phyloP scores from a whole-genome alignment of 345 rosid genomes.

The Adansonia digitata region DNA sequence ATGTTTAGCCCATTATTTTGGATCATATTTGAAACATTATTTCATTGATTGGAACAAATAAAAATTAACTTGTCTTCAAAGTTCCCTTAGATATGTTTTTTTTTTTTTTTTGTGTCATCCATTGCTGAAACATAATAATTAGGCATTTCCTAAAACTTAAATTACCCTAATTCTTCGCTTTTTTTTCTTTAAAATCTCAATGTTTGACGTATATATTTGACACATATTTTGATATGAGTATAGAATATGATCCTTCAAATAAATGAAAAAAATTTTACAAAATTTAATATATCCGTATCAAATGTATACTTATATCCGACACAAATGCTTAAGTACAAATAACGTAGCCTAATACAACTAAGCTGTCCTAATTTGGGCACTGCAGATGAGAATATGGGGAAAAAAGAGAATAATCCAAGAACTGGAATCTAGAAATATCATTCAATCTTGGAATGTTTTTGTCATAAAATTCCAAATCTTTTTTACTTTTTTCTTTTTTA shows the following conservation, averaged over 20 bases:
- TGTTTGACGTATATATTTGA: not conserved
- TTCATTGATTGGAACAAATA: not conserved
- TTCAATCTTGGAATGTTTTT: conserved; percentile 5
- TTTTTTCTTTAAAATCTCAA: not conserved
- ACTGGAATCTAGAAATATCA: not conserved
- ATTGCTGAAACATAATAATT: conserved; percentile 11
- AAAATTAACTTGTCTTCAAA: conserved; percentile 8
- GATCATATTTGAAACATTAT: not conserved
- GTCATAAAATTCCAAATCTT: not conserved
- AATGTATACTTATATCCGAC: no score
- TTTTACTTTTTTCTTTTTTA: not conserved
- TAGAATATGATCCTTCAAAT: no score
- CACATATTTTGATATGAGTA: not conserved
- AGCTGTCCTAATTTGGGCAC: not conserved
- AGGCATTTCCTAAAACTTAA: not conserved
- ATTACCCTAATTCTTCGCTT: not conserved
- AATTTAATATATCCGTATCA: no score
- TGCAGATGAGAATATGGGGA: conserved; percentile 2
- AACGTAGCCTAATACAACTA: not conserved
- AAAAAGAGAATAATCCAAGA: not conserved
- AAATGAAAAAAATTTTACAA: no score
- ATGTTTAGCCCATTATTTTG: conserved; percentile 12
- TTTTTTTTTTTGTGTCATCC: conserved; percentile 6
- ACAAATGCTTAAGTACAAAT: no score
- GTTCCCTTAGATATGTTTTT: conserved; percentile 6